Evolutionary conservation across 345 rosid genomes (phyloP).

Genomic region (Kernera saxatilis): DNA sequence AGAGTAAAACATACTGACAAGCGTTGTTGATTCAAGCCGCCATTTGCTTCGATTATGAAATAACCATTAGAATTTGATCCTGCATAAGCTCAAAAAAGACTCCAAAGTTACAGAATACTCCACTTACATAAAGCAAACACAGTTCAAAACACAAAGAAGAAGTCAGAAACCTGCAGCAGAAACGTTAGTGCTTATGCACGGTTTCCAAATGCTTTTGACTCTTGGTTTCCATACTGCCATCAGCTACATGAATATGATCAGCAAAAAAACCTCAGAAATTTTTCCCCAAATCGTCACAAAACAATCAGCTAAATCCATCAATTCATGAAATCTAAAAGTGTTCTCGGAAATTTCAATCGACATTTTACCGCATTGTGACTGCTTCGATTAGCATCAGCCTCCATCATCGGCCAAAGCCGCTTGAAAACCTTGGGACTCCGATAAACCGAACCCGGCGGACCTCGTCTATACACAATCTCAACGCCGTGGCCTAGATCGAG

Average conservation of each 20-base stretch:
- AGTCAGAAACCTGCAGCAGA: conserved; percentile 52
- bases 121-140: neutral
- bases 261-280: neutral
- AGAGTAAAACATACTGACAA: conserved; percentile 67
- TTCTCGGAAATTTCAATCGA: no score
- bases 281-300: neutral
- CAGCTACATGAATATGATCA: conserved; percentile 58
- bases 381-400: conserved; percentile 52
- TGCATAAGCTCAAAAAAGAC: conserved; percentile 29
- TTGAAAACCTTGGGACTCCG: conserved; percentile 83
- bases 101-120: neutral
- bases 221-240: conserved; percentile 57
- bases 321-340: neutral
- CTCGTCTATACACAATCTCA: conserved; percentile 44
- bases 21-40: conserved; percentile 97
- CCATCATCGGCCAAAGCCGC: conserved; percentile 84
- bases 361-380: conserved; percentile 51
- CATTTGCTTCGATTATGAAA: conserved; percentile 95
- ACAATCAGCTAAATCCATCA: neutral
- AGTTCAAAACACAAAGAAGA: neutral
- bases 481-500: conserved; percentile 55
- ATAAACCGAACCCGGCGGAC: conserved; percentile 72
- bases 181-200: conserved; percentile 44
- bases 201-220: conserved; percentile 53
- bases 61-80: conserved; percentile 76